These are phyloP conservation scores for Haplosporangium sp. DNA, from an alignment of 371 early-diverging fungal species.

Conservation along the genomic window DNA sequence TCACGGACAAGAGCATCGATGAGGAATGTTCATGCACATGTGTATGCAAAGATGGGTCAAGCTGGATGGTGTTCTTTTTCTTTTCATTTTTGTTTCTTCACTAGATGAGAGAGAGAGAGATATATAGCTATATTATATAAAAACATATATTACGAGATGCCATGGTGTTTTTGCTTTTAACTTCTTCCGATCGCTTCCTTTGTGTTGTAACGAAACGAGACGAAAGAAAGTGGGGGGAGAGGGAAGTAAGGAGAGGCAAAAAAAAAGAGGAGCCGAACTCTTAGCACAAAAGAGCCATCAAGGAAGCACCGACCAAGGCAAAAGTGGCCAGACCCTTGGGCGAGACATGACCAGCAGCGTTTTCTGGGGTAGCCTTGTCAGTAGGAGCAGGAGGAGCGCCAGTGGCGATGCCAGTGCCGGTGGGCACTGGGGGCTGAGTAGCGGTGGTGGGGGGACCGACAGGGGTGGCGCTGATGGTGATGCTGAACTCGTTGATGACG, in stretches of 20 bases:
- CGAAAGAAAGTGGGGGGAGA: too few relatives aligned
- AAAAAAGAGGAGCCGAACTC: neutral
- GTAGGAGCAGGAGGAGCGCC: slow-evolving; percentile 1
- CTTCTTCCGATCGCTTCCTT: too few relatives aligned
- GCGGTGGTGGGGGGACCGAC: slow-evolving; percentile 54
- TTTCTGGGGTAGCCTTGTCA: slow-evolving; percentile 4
- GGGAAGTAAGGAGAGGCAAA: neutral
- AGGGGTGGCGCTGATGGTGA: slow-evolving; percentile 56
- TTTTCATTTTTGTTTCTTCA: too few relatives aligned
- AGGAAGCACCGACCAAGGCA: slow-evolving; percentile 27
- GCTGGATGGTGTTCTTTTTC: too few relatives aligned
- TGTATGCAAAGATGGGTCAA: too few relatives aligned
- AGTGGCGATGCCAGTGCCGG: neutral
- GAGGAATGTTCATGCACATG: too few relatives aligned
- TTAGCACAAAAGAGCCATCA: slow-evolving; percentile 24
- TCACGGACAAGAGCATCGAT: too few relatives aligned
- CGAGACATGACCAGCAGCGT: slow-evolving; percentile 8
- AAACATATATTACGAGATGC: too few relatives aligned
- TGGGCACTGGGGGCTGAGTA: slow-evolving; percentile 8
- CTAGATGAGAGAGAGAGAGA: too few relatives aligned
- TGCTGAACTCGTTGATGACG: slow-evolving; percentile 58
- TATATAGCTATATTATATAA: too few relatives aligned
- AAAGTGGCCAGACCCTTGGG: slow-evolving; percentile 22
- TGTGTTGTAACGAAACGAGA: too few relatives aligned
- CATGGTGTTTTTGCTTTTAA: too few relatives aligned